Evolutionary conservation across 75 land plant genomes (phyloP).

Genomic region (Sequoia sempervirens): DNA sequence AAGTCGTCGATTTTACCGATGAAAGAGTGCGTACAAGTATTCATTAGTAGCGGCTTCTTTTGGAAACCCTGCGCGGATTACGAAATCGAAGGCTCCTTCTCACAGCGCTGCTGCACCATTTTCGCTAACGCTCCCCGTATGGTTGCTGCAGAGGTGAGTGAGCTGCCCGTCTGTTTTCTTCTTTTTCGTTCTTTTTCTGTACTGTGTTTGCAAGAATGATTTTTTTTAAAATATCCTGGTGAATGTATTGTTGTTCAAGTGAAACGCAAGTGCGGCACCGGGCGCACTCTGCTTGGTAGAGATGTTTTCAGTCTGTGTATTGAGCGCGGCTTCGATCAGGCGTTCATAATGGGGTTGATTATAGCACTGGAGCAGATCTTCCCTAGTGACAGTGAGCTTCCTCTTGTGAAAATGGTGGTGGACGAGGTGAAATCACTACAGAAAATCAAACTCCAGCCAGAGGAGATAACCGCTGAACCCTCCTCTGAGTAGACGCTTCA

Average conservation of each 20-base stretch:
- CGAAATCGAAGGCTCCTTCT: slow-evolving; percentile 51
- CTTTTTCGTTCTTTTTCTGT: not conserved
- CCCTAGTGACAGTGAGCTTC: not conserved
- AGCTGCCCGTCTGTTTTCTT: no score
- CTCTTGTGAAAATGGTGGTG: not conserved
- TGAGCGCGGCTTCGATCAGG: not conserved
- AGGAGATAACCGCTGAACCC: no score
- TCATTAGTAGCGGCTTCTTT: not conserved
- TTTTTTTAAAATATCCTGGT: not conserved
- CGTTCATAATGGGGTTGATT: not conserved
- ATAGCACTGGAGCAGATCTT: not conserved
- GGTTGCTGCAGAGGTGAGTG: slow-evolving; percentile 3
- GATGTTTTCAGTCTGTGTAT: slow-evolving; percentile 3
- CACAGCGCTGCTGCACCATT: slow-evolving; percentile 37
- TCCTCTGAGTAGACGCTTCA: no score
- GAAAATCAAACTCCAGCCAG: no score
- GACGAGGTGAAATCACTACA: no score
- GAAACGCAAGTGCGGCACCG: slow-evolving; percentile 1
- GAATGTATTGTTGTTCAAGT: not conserved
- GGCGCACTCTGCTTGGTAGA: not conserved
- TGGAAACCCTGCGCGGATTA: slow-evolving; percentile 12
- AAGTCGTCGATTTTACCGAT: slow-evolving; percentile 34
- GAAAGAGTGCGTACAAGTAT: not conserved
- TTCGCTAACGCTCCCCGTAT: not conserved
- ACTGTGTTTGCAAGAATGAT: no score